These are phyloP conservation scores for Ceratobasidium sp. DNA, from an alignment of 1,284 basidiomycete genomes.

Conservation along the genomic window DNA sequence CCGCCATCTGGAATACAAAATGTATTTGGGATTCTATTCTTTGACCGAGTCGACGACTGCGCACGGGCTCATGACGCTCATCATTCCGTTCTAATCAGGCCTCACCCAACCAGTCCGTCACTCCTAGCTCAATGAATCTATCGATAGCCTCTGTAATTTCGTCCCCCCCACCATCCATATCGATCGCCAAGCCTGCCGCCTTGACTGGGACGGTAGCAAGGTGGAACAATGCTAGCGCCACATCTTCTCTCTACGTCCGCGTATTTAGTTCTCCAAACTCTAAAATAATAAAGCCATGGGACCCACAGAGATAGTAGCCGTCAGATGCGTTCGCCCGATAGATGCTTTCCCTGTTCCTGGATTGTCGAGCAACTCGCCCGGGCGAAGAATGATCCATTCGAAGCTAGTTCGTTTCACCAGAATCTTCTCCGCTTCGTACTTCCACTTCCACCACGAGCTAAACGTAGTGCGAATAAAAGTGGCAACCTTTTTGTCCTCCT, in stretches of 20 bases:
- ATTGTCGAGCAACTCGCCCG: constrained; percentile 63
- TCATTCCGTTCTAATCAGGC: no score
- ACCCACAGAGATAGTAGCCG: constrained; percentile 57
- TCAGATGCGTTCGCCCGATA: constrained; percentile 63
- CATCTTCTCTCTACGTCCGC: constrained; percentile 35
- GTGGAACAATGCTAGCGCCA: constrained; percentile 17
- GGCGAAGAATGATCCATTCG: constrained; percentile 73
- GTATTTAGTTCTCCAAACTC: background rate
- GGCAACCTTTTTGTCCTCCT: constrained; percentile 57
- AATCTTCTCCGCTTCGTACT: constrained; percentile 73
- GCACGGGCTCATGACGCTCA: no score
- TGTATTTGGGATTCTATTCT: no score
- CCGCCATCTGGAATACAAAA: no score
- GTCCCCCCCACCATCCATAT: constrained; percentile 16
- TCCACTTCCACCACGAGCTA: constrained; percentile 63
- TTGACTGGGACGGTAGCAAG: constrained; percentile 12
- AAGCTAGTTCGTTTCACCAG: constrained; percentile 65
- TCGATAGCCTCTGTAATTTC: constrained; percentile 31
- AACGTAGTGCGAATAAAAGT: constrained; percentile 56
- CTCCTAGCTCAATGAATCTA: constrained; percentile 17
- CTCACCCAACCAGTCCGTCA: no score
- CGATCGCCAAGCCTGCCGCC: constrained; percentile 35
- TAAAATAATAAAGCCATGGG: background rate
- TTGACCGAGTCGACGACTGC: no score
- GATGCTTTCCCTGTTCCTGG: constrained; percentile 60